A percentile compares a stretch with the other conserved stretches of the same genome.
These are phyloP conservation scores for Penicillium corylophilum DNA, from an alignment of 2,329 filamentous ascomycete species.

Conservation along the genomic window DNA sequence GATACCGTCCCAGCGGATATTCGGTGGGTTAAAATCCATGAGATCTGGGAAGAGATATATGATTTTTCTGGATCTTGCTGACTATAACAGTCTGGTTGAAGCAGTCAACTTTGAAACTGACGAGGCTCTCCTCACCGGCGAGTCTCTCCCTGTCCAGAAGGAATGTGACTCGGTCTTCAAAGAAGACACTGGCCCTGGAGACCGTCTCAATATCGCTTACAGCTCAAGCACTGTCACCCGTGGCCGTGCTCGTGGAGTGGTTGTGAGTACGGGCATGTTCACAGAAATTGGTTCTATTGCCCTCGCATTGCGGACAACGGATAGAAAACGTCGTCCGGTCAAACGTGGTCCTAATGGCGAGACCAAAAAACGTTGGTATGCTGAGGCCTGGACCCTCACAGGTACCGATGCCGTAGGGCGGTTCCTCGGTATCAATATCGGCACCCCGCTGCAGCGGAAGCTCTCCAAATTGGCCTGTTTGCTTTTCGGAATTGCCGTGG, in stretches of 20 bases:
- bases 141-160: conserved; percentile 59
- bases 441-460: neutral
- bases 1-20: conserved; percentile 60
- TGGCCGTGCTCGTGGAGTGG: neutral
- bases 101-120: conserved; percentile 54
- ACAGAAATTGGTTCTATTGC: neutral
- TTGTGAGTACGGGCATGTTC: neutral
- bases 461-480: neutral
- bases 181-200: conserved; percentile 47
- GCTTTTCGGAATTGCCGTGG: neutral
- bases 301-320: neutral
- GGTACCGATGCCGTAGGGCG: neutral
- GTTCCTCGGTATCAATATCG: neutral
- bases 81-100: neutral
- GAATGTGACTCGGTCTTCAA: conserved; percentile 45
- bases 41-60: neutral
- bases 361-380: neutral
- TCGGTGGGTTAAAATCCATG: conserved; percentile 25
- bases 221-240: conserved; percentile 44
- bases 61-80: conserved; percentile 60
- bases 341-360: neutral
- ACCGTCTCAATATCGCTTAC: conserved; percentile 64
- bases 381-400: neutral
- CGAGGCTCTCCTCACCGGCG: conserved; percentile 57
- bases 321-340: neutral